A percentile compares a stretch with the other conserved stretches of the same genome.
phyloP scores from a whole-genome alignment of 192 early-diverging fungal species.

The Podila minutissima region DNA sequence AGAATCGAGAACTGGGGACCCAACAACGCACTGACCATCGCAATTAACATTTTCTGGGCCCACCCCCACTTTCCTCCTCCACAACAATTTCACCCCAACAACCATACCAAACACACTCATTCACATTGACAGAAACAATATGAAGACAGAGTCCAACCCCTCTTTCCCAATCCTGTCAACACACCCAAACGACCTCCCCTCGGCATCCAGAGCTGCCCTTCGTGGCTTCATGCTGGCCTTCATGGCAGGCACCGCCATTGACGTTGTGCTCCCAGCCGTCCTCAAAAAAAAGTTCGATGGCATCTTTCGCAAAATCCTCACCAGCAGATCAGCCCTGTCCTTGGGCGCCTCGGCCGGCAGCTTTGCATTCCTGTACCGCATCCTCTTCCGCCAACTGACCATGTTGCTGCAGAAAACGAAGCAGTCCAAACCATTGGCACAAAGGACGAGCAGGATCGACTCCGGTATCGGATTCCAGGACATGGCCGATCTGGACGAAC shows the following conservation, averaged over 20 bases:
- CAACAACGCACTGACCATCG: background rate
- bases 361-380: slow-evolving; percentile 17
- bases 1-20: too few relatives aligned
- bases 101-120: background rate
- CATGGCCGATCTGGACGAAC: background rate
- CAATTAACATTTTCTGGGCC: background rate
- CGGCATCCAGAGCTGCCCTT: slow-evolving; percentile 23
- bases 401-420: background rate
- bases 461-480: background rate
- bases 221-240: slow-evolving; percentile 25
- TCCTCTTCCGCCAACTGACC: slow-evolving; percentile 10
- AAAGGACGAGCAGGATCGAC: background rate
- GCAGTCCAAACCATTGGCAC: background rate
- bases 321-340: background rate
- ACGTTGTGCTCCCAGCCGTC: slow-evolving; percentile 10
- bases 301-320: background rate
- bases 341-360: slow-evolving; percentile 8
- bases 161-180: background rate
- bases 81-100: background rate
- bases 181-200: slow-evolving; percentile 3
- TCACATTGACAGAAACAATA: too few relatives aligned
- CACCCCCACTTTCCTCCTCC: background rate
- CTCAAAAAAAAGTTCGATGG: slow-evolving; percentile 6
- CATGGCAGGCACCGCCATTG: slow-evolving; percentile 6
- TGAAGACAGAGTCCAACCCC: too few relatives aligned